Evolutionary conservation across 2,329 filamentous ascomycete species (phyloP), one percentile per base, ranked within the genome.

Genomic region (Colletotrichum sp.): DNA sequence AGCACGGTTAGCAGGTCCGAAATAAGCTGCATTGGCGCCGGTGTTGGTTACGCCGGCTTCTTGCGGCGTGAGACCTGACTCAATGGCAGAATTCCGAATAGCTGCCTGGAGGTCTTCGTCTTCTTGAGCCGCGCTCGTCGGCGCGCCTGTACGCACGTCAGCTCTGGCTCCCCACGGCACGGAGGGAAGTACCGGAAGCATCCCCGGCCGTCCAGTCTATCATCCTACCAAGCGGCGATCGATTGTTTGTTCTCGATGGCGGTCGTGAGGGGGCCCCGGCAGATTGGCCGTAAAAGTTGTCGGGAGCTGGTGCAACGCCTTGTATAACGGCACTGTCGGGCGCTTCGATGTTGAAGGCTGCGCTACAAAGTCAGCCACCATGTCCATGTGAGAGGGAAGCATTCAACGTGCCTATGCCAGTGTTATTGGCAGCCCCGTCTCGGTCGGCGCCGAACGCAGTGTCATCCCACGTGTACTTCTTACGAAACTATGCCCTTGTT

Each of bases 181-280:
- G 69, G 66, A 72, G 62, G 73, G 76, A 28, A 77, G 32, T 77
- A 77, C 74, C 74, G 68, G 74, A 76, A 71, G 52, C 26, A 64
- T 86, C 84, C 68, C 83, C 82, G 30, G 85, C 83, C 72, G 85
- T 85, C 84, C 88, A 88, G 68, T 91, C 88, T 78, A 88, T 84
- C 77, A 90, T 84, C 79, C 85, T 89, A 81, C 88, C 86, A 75
- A 92, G 81, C 10, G 92, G 91, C 39, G 92, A 93, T 79, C 87
- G 87, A 78, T 89, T 89, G 76, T 89, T 90, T 60, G 89, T 86
- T 82, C 91, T 86, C 26, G 92, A 93, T 2, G 92, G 92, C n/a
- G 92, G 92, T 72, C 92, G 87, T 21, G 92, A 92, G 0, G 90
- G 90, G 7, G 89, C 88, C 32, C 85, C 85, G 10, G 84, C 83